phyloP scores from a whole-genome alignment of 2,329 filamentous ascomycete species.

The Fusarium heterosporum region DNA sequence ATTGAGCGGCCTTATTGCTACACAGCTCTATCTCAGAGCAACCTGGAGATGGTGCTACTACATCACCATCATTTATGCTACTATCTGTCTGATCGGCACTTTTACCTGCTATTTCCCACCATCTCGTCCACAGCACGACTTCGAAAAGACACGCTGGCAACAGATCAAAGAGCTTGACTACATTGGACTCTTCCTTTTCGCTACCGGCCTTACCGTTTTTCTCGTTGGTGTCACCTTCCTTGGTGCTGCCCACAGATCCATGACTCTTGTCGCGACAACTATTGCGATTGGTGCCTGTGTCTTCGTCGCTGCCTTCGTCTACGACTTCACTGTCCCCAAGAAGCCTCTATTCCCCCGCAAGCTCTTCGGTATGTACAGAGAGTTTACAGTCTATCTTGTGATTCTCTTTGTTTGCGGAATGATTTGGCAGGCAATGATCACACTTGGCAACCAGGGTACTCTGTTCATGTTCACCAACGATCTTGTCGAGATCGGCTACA shows the following conservation, averaged over 20 bases:
- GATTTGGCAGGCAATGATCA: conserved; percentile 16
- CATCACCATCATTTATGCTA: conserved; percentile 17
- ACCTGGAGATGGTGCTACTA: conserved; percentile 23
- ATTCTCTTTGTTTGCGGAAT: conserved; percentile 15
- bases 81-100: conserved; percentile 1
- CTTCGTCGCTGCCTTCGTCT: conserved; percentile 13
- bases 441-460: conserved; percentile 3
- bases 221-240: conserved; percentile 7
- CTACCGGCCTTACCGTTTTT: conserved; percentile 5
- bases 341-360: conserved; percentile 11
- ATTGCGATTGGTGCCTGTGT: conserved; percentile 12
- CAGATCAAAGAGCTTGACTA: conserved; percentile 21
- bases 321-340: conserved; percentile 13
- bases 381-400: conserved; percentile 14
- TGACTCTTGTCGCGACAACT: conserved; percentile 1
- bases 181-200: conserved; percentile 15
- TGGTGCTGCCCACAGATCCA: conserved; percentile 3
- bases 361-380: conserved; percentile 12
- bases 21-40: conserved; percentile 10
- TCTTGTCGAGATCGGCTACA: conserved; percentile 5
- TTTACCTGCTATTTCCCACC: conserved; percentile 23
- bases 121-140: conserved; percentile 13
- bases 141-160: conserved; percentile 21
- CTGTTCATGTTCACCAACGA: conserved; percentile 22
- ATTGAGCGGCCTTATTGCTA: conserved; percentile 3